phyloP scores from a whole-genome alignment of 345 rosid species.

The Eutrema heterophyllum region DNA sequence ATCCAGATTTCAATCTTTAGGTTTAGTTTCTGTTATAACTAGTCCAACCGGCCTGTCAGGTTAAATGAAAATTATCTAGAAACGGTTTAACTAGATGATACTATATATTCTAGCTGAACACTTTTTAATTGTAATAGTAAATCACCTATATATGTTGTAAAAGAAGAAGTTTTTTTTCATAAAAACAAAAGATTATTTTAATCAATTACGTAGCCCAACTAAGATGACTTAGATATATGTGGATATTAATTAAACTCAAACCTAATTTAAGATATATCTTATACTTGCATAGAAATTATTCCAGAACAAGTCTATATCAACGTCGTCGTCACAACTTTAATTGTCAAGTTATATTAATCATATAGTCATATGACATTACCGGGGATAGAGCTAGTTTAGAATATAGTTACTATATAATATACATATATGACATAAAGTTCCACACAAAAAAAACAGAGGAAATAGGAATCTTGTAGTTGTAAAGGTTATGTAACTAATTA shows the following conservation, averaged over 20 bases:
- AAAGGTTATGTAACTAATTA: slow-evolving; percentile 21
- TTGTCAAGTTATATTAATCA: background rate
- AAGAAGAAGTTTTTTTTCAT: background rate
- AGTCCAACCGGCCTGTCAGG: background rate
- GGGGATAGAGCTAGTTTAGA: background rate
- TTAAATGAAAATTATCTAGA: background rate
- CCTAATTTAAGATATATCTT: background rate
- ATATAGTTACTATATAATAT: background rate
- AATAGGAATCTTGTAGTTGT: slow-evolving; percentile 1
- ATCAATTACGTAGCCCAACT: background rate
- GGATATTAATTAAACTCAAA: background rate
- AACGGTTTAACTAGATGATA: background rate
- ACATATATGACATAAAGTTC: background rate
- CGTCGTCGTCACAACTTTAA: background rate
- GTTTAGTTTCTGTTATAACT: background rate
- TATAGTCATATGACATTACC: background rate
- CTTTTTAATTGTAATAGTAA: background rate
- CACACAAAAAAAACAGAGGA: background rate
- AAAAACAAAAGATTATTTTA: background rate
- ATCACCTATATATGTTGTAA: background rate
- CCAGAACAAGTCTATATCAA: background rate
- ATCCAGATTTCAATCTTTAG: background rate
- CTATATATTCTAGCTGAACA: background rate
- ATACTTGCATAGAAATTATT: background rate
- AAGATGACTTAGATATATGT: background rate